phyloP scores from a whole-genome alignment of 768 basidiomycete species.

The Pilatotrama ljubarskyi region DNA sequence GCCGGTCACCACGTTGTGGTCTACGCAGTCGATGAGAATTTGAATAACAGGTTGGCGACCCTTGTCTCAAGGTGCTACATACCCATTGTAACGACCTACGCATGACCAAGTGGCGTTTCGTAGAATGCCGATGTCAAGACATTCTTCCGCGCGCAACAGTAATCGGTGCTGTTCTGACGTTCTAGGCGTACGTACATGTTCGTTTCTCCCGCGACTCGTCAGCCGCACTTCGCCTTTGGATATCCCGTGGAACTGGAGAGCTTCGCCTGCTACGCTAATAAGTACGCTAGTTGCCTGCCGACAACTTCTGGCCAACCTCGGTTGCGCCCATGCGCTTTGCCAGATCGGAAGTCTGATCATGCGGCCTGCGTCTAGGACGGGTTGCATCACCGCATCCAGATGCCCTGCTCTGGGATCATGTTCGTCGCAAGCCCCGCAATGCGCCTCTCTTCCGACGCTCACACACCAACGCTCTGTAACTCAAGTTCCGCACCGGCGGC shows the following conservation, averaged over 20 bases:
- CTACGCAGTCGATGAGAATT: not conserved
- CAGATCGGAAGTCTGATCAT: slow-evolving; percentile 8
- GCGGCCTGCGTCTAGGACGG: not conserved
- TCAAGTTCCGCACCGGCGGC: slow-evolving; percentile 9
- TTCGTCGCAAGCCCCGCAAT: not conserved
- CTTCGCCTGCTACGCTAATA: not conserved
- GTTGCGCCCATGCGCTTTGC: not conserved
- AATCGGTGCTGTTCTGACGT: not conserved
- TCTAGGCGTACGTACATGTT: not conserved
- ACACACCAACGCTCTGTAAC: slow-evolving; percentile 6
- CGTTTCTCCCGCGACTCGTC: slow-evolving; percentile 16
- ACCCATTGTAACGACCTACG: not conserved
- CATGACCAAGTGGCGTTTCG: not conserved
- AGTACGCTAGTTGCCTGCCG: not conserved
- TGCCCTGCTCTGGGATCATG: not conserved
- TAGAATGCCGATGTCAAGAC: not conserved
- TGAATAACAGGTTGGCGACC: not conserved
- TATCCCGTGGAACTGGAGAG: not conserved
- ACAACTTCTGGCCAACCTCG: not conserved
- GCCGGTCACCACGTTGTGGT: not conserved
- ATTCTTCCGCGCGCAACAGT: not conserved
- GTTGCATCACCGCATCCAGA: slow-evolving; percentile 2
- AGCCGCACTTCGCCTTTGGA: not conserved
- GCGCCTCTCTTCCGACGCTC: not conserved
- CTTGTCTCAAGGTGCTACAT: not conserved